Conservation (phyloP, 306 rosid species). For the Castanea crenata region DNA sequence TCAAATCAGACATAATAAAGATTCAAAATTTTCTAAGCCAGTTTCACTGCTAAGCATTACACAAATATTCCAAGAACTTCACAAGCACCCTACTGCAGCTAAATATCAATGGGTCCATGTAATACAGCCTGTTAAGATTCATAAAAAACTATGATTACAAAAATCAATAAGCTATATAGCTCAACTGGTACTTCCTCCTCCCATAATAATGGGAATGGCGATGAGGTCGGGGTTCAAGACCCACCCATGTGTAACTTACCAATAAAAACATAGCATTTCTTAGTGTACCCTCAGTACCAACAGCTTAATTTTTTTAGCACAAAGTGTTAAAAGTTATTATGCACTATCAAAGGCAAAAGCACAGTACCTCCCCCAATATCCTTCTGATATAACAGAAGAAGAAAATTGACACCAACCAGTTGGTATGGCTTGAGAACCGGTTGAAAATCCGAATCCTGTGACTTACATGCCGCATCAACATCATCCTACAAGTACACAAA, state of each 20-base stretch:
- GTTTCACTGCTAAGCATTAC: background rate
- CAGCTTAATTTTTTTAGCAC: background rate
- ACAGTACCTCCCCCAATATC: constrained; percentile 87
- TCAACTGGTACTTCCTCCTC: no score
- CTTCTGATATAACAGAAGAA: constrained; percentile 81
- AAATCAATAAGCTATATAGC: background rate
- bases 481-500: constrained; percentile 57
- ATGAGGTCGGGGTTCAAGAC: no score
- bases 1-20: background rate
- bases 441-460: constrained; percentile 78
- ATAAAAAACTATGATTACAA: background rate
- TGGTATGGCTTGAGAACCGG: constrained; percentile 92
- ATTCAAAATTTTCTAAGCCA: background rate
- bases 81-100: background rate
- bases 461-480: constrained; percentile 72
- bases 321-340: background rate
- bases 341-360: background rate
- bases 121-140: background rate
- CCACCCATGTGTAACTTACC: background rate
- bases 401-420: constrained; percentile 92
- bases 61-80: background rate
- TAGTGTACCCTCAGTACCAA: background rate
- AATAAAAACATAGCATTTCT: background rate
- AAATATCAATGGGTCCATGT: background rate
- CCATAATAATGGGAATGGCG: no score